Evolutionary conservation across 805 yeast genomes (phyloP).

Genomic region (Jamesozyma lodderae): DNA sequence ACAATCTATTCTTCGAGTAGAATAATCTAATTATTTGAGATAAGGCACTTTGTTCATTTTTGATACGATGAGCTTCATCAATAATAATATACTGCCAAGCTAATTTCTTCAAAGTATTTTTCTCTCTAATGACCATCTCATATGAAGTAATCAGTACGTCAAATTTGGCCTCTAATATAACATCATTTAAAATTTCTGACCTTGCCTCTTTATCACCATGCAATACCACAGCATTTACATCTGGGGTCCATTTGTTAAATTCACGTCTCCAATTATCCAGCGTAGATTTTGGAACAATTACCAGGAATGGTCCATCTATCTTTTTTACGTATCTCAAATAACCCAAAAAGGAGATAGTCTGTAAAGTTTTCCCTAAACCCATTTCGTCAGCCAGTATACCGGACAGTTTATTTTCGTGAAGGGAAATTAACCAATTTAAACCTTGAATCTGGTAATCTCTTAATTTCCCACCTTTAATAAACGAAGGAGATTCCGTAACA

Average conservation of each 20-base stretch:
- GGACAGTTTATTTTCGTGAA: constrained; percentile 79
- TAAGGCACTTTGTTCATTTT: constrained; percentile 84
- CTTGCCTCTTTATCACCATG: constrained; percentile 90
- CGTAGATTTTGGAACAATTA: constrained; percentile 92
- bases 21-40: constrained; percentile 88
- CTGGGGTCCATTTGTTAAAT: constrained; percentile 93
- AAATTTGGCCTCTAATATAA: constrained; percentile 63
- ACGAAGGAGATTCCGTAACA: constrained; percentile 80
- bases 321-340: constrained; percentile 69
- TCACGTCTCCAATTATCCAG: constrained; percentile 95
- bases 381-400: constrained; percentile 97
- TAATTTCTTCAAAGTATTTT: constrained; percentile 65
- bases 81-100: constrained; percentile 91
- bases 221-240: constrained; percentile 71
- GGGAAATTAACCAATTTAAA: constrained; percentile 83
- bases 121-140: constrained; percentile 89
- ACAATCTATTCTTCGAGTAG: constrained; percentile 71
- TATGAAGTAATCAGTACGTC: constrained; percentile 88
- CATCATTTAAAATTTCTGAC: constrained; percentile 44
- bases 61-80: constrained; percentile 95
- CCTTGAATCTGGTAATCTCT: constrained; percentile 95
- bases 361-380: constrained; percentile 96
- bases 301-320: constrained; percentile 82
- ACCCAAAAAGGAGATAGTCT: constrained; percentile 87
- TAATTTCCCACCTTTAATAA: constrained; percentile 57